Base-by-base conservation (phyloP, 148 eudicot genomes). In the Fallopia convolvulus region DNA sequence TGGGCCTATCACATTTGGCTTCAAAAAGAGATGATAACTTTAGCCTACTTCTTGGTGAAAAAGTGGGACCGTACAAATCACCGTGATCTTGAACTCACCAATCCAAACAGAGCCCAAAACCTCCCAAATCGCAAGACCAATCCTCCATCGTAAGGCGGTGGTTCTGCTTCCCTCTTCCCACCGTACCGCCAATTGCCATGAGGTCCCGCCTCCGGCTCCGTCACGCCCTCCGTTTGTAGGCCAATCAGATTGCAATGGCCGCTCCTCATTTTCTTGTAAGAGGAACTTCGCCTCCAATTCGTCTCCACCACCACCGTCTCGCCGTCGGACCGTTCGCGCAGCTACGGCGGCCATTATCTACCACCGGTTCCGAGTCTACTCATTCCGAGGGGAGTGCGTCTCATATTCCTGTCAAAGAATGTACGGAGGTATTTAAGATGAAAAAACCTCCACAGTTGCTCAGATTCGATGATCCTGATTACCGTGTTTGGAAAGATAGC, bases 401-500 rank as follows among this genome's bases (percentile, higher is more conserved):
- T 0, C 36, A 80, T 20, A 33, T 73, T 11, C 41, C 70, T 72
- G 26, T 49, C 10, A 44, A 66, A 2, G 70, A 81, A 17, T 70
- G 75, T 9, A 18, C 53, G 2, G 77, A 84, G 5, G 46, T 58
- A 0, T 44, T 80, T 80, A 78, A 77, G 77, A 76, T 41, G 17
- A 82, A 79, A 80, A 82, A 84, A 21, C 80, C 84, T 26, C 79
- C 86, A 2, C 84, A 82, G 36, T 50, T 82, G 61, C 78, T 76
- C 6, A 75, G 81, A 50, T 77, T 75, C 13, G 82, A 79, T 52
- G 82, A 82, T 56, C 78, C 83, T 63, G 82, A 80, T 70, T 84
- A 71, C 56, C 85, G 88, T 15, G 88, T 83, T 39, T 90, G 94
- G 94, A 88, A 83, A 75, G 86, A 80, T 65, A 88, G 86, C 68